phyloP scores from a whole-genome alignment of 495 filamentous ascomycete genomes.

The Lepraria neglecta region DNA sequence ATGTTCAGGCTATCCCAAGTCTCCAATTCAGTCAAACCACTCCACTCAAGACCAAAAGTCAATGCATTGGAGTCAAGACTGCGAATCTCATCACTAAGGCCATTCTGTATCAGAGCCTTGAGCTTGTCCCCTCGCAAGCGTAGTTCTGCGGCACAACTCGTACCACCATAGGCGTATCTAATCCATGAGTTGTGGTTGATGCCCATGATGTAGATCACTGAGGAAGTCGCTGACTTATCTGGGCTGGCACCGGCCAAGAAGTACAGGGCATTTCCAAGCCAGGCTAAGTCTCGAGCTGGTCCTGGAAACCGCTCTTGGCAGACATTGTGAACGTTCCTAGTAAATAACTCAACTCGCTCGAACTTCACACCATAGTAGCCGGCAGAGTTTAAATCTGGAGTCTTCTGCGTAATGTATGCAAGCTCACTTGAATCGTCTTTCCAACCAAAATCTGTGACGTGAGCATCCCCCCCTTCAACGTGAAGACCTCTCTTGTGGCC shows the following conservation, averaged over 20 bases:
- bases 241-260: constrained; percentile 6
- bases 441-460: constrained; percentile 21
- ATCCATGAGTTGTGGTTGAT: not conserved
- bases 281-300: not conserved
- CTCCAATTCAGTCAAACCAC: not conserved
- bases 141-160: not conserved
- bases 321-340: not conserved
- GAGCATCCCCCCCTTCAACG: constrained; percentile 3
- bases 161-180: not conserved
- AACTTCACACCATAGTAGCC: constrained; percentile 6
- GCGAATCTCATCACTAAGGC: not conserved
- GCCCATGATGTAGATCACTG: constrained; percentile 1
- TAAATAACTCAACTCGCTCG: not conserved
- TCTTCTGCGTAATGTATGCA: constrained; percentile 9
- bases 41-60: not conserved
- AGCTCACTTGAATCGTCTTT: constrained; percentile 12
- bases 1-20: constrained; percentile 6
- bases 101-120: not conserved
- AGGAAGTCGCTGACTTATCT: not conserved
- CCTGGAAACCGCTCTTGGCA: not conserved
- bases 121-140: not conserved
- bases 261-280: not conserved
- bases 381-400: constrained; percentile 13
- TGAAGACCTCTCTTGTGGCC: not conserved
- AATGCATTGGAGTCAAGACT: not conserved